Conservation (phyloP, 2,329 filamentous ascomycete genomes). For the Fusarium brevicatenulatum region DNA sequence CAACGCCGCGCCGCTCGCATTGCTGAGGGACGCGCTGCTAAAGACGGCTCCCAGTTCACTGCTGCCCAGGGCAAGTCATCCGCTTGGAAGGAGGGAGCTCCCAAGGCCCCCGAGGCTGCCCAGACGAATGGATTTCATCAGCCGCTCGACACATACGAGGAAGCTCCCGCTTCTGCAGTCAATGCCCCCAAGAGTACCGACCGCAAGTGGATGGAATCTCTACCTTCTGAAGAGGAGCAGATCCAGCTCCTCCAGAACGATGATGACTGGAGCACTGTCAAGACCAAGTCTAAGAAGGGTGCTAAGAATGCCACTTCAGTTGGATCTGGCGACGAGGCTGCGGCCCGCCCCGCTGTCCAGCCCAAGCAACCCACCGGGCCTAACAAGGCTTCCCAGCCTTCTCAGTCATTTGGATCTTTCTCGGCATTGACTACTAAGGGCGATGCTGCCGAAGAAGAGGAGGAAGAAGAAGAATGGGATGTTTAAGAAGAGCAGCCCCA, state of each 20-base stretch:
- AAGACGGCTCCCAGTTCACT: constrained; percentile 76
- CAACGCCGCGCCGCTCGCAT: constrained; percentile 85
- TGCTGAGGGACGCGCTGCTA: constrained; percentile 82
- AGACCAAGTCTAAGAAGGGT: constrained; percentile 57
- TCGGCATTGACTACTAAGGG: constrained; percentile 59
- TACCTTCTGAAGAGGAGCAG: constrained; percentile 72
- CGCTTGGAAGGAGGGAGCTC: constrained; percentile 55
- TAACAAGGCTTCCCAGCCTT: constrained; percentile 46
- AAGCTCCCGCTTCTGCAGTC: constrained; percentile 45
- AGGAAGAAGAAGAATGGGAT: constrained; percentile 64
- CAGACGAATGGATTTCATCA: constrained; percentile 53
- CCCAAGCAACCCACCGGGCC: constrained; percentile 45
- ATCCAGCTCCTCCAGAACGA: constrained; percentile 64
- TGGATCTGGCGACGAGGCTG: constrained; percentile 51
- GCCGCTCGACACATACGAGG: constrained; percentile 68
- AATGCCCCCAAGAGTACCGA: constrained; percentile 49
- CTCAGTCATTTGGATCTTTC: constrained; percentile 58
- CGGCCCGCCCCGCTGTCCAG: constrained; percentile 45
- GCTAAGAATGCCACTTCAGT: constrained; percentile 52
- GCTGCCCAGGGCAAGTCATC: constrained; percentile 56
- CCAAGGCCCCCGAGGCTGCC: constrained; percentile 46
- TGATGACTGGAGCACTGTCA: constrained; percentile 71
- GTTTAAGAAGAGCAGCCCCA: constrained; percentile 49
- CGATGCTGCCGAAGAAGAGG: constrained; percentile 53
- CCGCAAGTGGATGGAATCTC: constrained; percentile 59